Percentiles rank a stretch among this genome's conserved stretches.
Evolutionary conservation across 805 yeast species (phyloP).

Genomic region (Yamadazyma nakazawae): DNA sequence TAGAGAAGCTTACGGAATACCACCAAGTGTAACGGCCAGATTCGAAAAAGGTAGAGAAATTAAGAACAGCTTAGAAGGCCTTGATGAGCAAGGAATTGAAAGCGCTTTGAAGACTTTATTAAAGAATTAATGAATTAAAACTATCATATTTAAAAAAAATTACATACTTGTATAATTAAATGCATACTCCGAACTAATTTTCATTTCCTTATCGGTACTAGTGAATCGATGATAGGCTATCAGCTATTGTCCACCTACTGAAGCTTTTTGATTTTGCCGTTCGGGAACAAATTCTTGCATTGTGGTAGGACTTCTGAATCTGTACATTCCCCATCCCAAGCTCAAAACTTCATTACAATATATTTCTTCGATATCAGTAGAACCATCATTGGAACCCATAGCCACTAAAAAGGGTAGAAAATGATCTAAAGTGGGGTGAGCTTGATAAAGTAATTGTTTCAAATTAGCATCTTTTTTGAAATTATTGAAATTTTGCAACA

Average conservation of each 20-base stretch:
- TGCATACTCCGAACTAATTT: neutral
- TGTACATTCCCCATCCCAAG: slow-evolving; percentile 71
- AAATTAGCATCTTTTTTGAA: slow-evolving; percentile 16
- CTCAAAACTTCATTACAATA: slow-evolving; percentile 44
- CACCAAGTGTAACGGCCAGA: slow-evolving; percentile 74
- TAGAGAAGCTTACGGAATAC: slow-evolving; percentile 71
- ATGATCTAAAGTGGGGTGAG: slow-evolving; percentile 81
- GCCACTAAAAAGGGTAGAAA: slow-evolving; percentile 63
- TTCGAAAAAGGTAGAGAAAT: slow-evolving; percentile 55
- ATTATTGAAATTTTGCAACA: slow-evolving; percentile 14
- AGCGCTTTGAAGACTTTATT: slow-evolving; percentile 37
- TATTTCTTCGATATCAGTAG: slow-evolving; percentile 38
- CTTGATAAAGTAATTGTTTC: slow-evolving; percentile 36
- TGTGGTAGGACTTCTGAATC: slow-evolving; percentile 29
- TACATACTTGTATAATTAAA: neutral
- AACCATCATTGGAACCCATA: slow-evolving; percentile 51
- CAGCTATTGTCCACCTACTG: neutral
- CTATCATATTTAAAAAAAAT: neutral
- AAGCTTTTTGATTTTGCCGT: neutral
- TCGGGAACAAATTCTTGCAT: neutral
- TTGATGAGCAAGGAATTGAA: slow-evolving; percentile 45
- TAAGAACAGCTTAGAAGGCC: slow-evolving; percentile 46
- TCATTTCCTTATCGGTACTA: neutral
- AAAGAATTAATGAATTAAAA: slow-evolving; percentile 23
- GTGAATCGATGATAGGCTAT: neutral